Conservation (phyloP, 2,329 filamentous ascomycete genomes). For the Colletotrichum truncatum region DNA sequence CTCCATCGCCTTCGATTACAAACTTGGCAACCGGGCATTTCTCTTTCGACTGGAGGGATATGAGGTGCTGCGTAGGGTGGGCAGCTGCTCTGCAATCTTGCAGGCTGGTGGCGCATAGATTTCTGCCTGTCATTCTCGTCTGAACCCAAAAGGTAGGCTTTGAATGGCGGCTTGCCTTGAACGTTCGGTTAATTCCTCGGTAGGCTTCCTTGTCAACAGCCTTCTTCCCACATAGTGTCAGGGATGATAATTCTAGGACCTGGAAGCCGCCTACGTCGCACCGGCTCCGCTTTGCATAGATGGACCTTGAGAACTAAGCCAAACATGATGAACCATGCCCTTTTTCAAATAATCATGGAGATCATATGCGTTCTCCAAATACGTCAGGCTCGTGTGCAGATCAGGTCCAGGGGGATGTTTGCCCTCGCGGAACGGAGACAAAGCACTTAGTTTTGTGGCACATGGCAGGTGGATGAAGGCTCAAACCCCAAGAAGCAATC, state of each 20-base stretch:
- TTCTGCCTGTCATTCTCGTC: neutral
- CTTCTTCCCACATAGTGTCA: neutral
- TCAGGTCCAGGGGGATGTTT: neutral
- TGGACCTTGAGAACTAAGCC: neutral
- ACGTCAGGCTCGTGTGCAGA: neutral
- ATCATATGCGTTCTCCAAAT: neutral
- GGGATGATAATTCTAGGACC: neutral
- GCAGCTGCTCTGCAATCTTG: neutral
- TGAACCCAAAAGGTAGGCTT: neutral
- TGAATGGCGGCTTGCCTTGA: neutral
- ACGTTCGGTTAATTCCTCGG: neutral
- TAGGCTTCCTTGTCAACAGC: neutral
- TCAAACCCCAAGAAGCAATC: conserved; percentile 16
- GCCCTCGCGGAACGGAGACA: neutral
- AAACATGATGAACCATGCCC: neutral
- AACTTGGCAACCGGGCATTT: neutral
- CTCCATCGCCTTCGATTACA: neutral
- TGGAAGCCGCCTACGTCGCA: neutral
- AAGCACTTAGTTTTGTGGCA: conserved; percentile 13
- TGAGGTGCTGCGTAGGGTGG: neutral
- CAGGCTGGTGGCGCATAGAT: neutral
- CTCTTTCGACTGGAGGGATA: neutral
- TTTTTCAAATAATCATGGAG: neutral
- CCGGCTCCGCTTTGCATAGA: neutral
- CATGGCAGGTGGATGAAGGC: conserved; percentile 7